Conservation (phyloP, 306 rosid genomes). For the Trichosanthes truncata region DNA sequence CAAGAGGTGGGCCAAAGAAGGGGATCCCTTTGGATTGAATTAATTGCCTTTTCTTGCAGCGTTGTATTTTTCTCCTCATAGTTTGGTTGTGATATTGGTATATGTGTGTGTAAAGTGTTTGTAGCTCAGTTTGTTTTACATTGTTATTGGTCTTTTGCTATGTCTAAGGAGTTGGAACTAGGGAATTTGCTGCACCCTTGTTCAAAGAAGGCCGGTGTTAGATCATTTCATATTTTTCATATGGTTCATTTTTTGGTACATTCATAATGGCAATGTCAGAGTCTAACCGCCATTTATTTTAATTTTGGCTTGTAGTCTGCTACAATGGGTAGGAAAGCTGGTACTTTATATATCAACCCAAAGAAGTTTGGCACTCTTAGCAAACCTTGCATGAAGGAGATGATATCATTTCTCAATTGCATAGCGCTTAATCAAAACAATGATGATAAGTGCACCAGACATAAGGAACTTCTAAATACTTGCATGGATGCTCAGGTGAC, state of each 20-base stretch:
- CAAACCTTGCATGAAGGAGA: conserved; percentile 94
- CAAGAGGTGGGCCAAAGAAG: neutral
- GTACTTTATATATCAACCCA: conserved; percentile 51
- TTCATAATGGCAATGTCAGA: neutral
- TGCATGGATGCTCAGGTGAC: conserved; percentile 78
- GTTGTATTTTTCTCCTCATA: neutral
- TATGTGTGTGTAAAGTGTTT: neutral
- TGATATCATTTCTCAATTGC: conserved; percentile 67
- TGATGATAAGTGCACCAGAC: conserved; percentile 35
- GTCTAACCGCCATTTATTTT: neutral
- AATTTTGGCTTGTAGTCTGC: neutral
- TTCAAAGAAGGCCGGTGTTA: neutral
- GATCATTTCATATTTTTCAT: neutral
- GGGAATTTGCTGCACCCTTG: neutral
- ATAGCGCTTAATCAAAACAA: conserved; percentile 35
- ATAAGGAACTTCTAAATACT: conserved; percentile 45
- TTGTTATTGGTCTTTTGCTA: neutral
- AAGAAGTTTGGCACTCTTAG: conserved; percentile 60
- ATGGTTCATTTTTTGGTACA: neutral
- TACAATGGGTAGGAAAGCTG: conserved; percentile 73
- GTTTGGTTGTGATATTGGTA: neutral
- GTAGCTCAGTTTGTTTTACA: neutral
- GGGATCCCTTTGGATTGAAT: neutral
- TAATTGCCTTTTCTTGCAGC: neutral
- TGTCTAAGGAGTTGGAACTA: neutral